A percentile compares a stretch with the other conserved stretches of the same genome.
These are phyloP conservation scores for Aureobasidium melanogenum DNA, from an alignment of 2,329 filamentous ascomycete genomes.

Conservation along the genomic window DNA sequence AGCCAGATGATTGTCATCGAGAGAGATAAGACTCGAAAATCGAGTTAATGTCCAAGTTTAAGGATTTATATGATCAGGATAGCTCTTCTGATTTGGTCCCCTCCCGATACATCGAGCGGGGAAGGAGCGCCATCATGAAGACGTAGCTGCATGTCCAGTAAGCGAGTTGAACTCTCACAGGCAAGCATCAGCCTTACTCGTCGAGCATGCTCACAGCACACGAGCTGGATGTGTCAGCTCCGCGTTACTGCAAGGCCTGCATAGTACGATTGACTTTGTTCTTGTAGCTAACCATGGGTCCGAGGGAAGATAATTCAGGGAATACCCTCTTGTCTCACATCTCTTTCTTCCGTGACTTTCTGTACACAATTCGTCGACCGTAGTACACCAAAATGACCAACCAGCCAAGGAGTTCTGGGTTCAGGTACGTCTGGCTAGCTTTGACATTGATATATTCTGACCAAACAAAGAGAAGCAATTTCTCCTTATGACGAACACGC, in stretches of 20 bases:
- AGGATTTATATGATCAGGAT: background rate
- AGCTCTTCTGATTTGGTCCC: background rate
- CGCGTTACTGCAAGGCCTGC: background rate
- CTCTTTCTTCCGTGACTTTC: background rate
- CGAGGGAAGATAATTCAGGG: background rate
- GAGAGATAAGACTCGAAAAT: background rate
- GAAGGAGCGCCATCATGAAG: background rate
- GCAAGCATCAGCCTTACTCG: background rate
- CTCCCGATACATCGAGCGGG: background rate
- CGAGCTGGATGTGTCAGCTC: background rate
- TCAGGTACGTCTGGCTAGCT: background rate
- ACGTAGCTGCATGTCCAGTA: background rate
- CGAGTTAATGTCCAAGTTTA: background rate
- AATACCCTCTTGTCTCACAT: background rate
- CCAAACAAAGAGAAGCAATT: background rate
- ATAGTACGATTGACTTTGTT: background rate
- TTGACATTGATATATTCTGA: background rate
- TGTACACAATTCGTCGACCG: background rate
- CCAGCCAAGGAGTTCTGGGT: constrained; percentile 8
- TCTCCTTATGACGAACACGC: background rate
- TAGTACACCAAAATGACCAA: background rate
- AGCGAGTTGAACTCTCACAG: background rate
- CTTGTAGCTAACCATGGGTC: background rate
- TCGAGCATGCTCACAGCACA: background rate
- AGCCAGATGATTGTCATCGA: background rate